phyloP scores from a whole-genome alignment of 176 grass and related monocot genomes.

The Cenchrus fungigraminus region DNA sequence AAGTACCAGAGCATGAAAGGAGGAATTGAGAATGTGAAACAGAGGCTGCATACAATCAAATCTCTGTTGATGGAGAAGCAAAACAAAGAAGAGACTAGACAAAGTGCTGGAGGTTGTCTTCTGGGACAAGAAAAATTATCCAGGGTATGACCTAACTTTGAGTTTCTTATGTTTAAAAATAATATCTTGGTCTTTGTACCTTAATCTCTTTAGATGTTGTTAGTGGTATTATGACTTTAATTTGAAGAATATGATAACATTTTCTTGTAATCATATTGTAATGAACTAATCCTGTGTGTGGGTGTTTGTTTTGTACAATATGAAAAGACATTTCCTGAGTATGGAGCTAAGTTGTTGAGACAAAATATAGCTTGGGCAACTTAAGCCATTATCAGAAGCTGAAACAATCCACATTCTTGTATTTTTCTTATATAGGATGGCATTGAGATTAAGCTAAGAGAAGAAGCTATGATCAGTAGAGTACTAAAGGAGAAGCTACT shows the following conservation, averaged over 20 bases:
- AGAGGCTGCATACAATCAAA: slow-evolving; percentile 47
- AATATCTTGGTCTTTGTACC: not conserved
- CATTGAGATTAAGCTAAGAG: slow-evolving; percentile 61
- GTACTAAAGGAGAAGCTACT: slow-evolving; percentile 69
- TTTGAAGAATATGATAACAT: slow-evolving; percentile 27
- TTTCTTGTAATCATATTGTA: slow-evolving; percentile 21
- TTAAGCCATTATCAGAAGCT: slow-evolving; percentile 17
- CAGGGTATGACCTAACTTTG: slow-evolving; percentile 41
- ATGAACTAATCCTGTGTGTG: slow-evolving; percentile 21
- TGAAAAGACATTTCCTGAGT: not conserved
- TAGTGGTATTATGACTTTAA: slow-evolving; percentile 6
- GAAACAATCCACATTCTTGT: slow-evolving; percentile 27
- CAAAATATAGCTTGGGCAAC: not conserved
- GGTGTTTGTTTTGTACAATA: slow-evolving; percentile 5
- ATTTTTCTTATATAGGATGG: slow-evolving; percentile 59
- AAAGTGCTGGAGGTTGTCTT: slow-evolving; percentile 3
- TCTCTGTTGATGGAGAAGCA: slow-evolving; percentile 57
- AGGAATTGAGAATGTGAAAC: slow-evolving; percentile 61
- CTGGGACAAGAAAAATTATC: slow-evolving; percentile 35
- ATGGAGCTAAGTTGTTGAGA: slow-evolving; percentile 4
- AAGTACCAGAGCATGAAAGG: slow-evolving; percentile 61
- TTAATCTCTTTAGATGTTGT: not conserved
- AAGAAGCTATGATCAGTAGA: slow-evolving; percentile 65
- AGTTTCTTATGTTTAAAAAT: slow-evolving; percentile 14
- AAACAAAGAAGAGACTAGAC: slow-evolving; percentile 39